These are phyloP conservation scores for Phytophthora hybrid DNA, from an alignment of 352 stramenopile species.

Conservation along the genomic window DNA sequence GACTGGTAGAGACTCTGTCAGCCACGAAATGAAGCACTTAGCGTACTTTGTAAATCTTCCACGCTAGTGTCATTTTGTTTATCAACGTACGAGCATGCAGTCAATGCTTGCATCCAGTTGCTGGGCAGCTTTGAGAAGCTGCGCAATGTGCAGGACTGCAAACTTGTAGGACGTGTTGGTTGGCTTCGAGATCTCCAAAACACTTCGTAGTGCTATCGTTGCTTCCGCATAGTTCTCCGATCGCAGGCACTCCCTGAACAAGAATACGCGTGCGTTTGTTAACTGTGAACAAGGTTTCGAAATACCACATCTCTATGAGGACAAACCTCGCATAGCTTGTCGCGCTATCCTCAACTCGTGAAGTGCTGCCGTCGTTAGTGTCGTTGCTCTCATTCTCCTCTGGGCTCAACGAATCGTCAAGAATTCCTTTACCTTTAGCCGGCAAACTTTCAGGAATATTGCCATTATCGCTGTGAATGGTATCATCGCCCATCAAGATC, in stretches of 20 bases:
- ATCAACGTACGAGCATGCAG: constrained; percentile 45
- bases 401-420: not conserved
- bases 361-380: constrained; percentile 18
- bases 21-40: not conserved
- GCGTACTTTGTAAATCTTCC: not conserved
- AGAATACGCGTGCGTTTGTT: not conserved
- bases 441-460: not conserved
- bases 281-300: not conserved
- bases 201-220: constrained; percentile 50
- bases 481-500: not conserved
- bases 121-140: constrained; percentile 45
- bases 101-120: constrained; percentile 44
- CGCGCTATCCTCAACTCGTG: constrained; percentile 29
- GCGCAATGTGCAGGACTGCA: constrained; percentile 46
- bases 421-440: not conserved
- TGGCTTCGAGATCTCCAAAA: constrained; percentile 49
- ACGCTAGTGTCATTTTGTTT: not conserved
- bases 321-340: constrained; percentile 36
- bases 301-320: not conserved
- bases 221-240: constrained; percentile 54
- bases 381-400: constrained; percentile 4
- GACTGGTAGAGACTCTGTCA: constrained; percentile 48
- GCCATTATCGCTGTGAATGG: not conserved
- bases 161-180: constrained; percentile 37
- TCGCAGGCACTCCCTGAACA: constrained; percentile 51